Conservation (phyloP, 495 filamentous ascomycete species). For the Peziza echinospora region DNA sequence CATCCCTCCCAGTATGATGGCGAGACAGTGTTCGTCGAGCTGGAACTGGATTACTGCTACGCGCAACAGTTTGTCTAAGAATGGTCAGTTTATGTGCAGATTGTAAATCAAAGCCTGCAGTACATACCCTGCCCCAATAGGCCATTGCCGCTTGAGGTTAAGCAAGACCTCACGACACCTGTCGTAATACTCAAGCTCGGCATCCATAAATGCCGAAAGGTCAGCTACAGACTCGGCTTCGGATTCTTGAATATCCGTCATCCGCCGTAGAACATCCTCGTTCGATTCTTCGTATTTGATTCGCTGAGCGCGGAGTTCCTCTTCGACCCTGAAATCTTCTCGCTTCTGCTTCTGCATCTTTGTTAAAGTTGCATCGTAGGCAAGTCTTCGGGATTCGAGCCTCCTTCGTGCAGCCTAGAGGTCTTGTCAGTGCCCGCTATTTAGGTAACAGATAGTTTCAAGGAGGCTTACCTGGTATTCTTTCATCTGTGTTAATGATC, state of each 20-base stretch:
- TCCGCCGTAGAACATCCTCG: conserved; percentile 78
- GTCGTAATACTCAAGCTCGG: conserved; percentile 80
- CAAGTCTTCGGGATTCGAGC: conserved; percentile 72
- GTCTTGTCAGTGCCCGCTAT: not conserved
- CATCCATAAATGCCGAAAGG: conserved; percentile 62
- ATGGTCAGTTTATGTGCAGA: conserved; percentile 10
- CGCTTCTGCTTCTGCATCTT: conserved; percentile 91
- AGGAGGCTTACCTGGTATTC: conserved; percentile 80
- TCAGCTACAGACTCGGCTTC: conserved; percentile 70
- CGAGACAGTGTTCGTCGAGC: conserved; percentile 32
- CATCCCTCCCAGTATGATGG: conserved; percentile 33
- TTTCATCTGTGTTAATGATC: conserved; percentile 85
- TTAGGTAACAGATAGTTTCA: no score
- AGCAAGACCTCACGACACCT: conserved; percentile 57
- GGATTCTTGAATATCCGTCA: conserved; percentile 90
- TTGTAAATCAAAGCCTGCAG: not conserved
- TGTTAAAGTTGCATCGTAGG: conserved; percentile 71
- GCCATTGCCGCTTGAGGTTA: conserved; percentile 47
- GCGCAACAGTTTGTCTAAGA: conserved; percentile 18
- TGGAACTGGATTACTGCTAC: conserved; percentile 35
- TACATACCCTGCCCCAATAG: conserved; percentile 29
- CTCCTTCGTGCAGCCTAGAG: conserved; percentile 67
- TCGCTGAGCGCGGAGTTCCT: conserved; percentile 77
- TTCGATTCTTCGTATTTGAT: conserved; percentile 92
- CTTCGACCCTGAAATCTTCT: conserved; percentile 82